Base-by-base conservation (phyloP, 257 asterid species). In the Fraxinus cuspidata region DNA sequence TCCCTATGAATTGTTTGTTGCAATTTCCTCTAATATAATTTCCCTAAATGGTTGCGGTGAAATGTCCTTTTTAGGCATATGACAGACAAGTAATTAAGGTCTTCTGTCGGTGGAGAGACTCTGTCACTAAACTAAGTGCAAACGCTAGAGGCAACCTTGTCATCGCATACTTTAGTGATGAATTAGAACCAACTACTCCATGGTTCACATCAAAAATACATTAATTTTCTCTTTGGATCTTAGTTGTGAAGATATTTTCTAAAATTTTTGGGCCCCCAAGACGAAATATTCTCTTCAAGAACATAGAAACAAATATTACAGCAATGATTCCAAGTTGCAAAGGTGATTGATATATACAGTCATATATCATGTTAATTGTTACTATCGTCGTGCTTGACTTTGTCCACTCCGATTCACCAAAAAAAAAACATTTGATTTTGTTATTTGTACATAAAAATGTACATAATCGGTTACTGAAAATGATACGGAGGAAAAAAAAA, bases 181-280 rank as follows among this genome's bases (percentile, higher is more conserved):
- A 4, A 23, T 27, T 63, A 28, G 38, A 67, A 25, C 74, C 78
- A 63, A 10, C 49, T 68, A 34, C 35, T 25, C 66, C 66, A 63
- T 25, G 69, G 69, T 63, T 63, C 69, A 25, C 34, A 27, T 25
- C 7, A 27, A 25, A 23, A 10, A 18, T 27, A 11, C 69, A 63
- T 3, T 0, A 19, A 63, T 63, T 63, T 79, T 75, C 72, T 38
- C 74, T 70, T 53, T 81, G 80, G 74, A 71, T 11, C 69, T 75
- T 81, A 78, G 74, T 35, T 79, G 7, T 35, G 56, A 71, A 21
- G 5, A 60, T 60, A 5, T n/a, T 40, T 38, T 70, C 2, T 8
- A 2, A n/a, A 71, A 7, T 10, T 42, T 56, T 58, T 21, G 29
- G 28, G 13, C 12, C 16, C 16, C 63, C 66, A 34, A 29, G 84